Evolutionary conservation across 164 flowering plant genomes (phyloP).

Genomic region (Berberis vulgaris): DNA sequence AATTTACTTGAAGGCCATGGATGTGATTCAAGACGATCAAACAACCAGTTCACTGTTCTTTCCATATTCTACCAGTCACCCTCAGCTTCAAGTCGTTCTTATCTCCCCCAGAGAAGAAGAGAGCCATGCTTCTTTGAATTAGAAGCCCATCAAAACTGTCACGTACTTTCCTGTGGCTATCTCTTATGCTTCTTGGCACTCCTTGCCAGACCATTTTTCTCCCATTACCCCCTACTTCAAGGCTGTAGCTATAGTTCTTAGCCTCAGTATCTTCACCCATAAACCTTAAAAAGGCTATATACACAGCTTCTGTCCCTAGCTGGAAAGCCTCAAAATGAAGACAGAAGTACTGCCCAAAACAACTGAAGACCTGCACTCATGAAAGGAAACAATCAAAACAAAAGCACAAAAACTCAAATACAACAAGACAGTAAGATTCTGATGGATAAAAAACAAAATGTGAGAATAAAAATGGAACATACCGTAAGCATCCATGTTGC

Average conservation of each 20-base stretch:
- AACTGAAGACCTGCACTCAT: conserved; percentile 45
- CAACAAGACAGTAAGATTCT: background rate
- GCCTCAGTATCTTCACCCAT: conserved; percentile 61
- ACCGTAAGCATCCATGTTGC: conserved; percentile 98
- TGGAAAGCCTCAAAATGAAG: conserved; percentile 62
- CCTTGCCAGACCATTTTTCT: conserved; percentile 55
- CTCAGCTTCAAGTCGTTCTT: conserved; percentile 48
- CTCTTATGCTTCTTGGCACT: conserved; percentile 52
- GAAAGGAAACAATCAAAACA: no score
- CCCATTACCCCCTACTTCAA: conserved; percentile 54
- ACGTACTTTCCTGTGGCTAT: conserved; percentile 50
- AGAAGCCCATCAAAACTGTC: conserved; percentile 59
- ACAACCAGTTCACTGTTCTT: conserved; percentile 23
- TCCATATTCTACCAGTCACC: conserved; percentile 62
- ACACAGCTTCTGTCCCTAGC: conserved; percentile 48
- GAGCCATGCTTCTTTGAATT: conserved; percentile 51
- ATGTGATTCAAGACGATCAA: background rate
- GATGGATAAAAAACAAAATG: background rate
- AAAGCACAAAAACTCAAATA: conserved; percentile 11
- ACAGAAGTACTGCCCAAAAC: conserved; percentile 58
- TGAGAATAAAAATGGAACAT: conserved; percentile 8
- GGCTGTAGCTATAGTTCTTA: conserved; percentile 47
- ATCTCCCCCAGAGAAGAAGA: conserved; percentile 57
- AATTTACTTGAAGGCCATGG: background rate
- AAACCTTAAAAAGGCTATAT: conserved; percentile 52